Evolutionary conservation across 352 stramenopile species (phyloP).

Genomic region (Blastocystis sp.): DNA sequence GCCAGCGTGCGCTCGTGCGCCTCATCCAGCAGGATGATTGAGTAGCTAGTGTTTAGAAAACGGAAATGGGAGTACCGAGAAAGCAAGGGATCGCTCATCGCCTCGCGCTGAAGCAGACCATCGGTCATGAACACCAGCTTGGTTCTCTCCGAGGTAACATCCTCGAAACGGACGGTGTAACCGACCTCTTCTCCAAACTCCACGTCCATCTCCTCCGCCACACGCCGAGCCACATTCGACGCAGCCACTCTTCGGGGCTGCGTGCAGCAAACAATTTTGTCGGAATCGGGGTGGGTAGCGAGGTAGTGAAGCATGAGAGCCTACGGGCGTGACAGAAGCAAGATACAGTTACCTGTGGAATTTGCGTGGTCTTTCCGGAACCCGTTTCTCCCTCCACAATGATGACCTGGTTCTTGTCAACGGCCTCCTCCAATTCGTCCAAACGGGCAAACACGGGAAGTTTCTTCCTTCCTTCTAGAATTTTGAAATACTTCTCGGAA

Average conservation of each 20-base stretch:
- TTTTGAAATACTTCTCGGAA: slow-evolving; percentile 84
- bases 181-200: slow-evolving; percentile 91
- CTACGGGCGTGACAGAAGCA: background rate
- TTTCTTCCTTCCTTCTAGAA: slow-evolving; percentile 81
- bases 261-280: slow-evolving; percentile 34
- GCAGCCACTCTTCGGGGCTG: slow-evolving; percentile 62
- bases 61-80: slow-evolving; percentile 7
- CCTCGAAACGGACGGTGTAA: slow-evolving; percentile 99
- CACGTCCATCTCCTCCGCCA: slow-evolving; percentile 78
- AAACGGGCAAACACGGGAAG: slow-evolving; percentile 85
- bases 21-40: slow-evolving; percentile 89
- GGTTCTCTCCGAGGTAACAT: slow-evolving; percentile 80
- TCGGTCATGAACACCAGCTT: slow-evolving; percentile 85
- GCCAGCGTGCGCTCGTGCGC: too few species aligned
- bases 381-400: slow-evolving; percentile 71
- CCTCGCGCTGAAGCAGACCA: slow-evolving; percentile 93
- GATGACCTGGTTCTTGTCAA: slow-evolving; percentile 85
- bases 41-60: too few species aligned
- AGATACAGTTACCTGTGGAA: background rate
- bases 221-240: slow-evolving; percentile 44
- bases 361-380: background rate
- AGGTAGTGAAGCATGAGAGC: slow-evolving; percentile 53
- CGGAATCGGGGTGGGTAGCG: background rate
- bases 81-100: slow-evolving; percentile 87
- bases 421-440: slow-evolving; percentile 78